phyloP scores from a whole-genome alignment of 495 filamentous ascomycete genomes.

The Penicillium soppii region DNA sequence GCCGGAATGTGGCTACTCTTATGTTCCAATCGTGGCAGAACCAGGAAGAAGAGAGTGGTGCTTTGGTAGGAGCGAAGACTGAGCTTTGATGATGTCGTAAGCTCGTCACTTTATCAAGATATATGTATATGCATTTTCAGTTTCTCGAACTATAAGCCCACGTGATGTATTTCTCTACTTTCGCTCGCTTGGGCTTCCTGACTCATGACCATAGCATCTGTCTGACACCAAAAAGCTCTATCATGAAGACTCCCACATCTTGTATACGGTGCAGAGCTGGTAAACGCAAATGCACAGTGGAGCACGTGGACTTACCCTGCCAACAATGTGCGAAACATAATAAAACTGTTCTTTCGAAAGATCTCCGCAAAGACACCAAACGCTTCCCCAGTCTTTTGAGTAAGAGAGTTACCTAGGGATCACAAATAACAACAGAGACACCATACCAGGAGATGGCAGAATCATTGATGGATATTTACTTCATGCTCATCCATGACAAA shows the following conservation, averaged over 20 bases:
- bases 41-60: not conserved
- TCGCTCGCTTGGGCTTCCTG: no score
- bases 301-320: not conserved
- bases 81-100: conserved; percentile 23
- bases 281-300: conserved; percentile 6
- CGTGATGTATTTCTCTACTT: no score
- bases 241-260: conserved; percentile 11
- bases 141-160: no score
- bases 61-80: conserved; percentile 3
- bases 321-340: conserved; percentile 4
- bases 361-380: not conserved
- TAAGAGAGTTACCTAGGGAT: not conserved
- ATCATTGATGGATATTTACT: conserved; percentile 25
- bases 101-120: no score
- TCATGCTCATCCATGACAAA: conserved; percentile 30
- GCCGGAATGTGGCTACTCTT: conserved; percentile 85
- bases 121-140: no score
- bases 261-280: conserved; percentile 7
- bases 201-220: no score
- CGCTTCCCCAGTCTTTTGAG: not conserved
- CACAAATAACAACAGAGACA: not conserved
- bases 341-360: conserved; percentile 6
- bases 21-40: conserved; percentile 63
- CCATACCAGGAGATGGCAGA: not conserved
- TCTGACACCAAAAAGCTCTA: no score